These are phyloP conservation scores for Chlorencoelia australis DNA, from an alignment of 2,329 filamentous ascomycete species.

Conservation along the genomic window DNA sequence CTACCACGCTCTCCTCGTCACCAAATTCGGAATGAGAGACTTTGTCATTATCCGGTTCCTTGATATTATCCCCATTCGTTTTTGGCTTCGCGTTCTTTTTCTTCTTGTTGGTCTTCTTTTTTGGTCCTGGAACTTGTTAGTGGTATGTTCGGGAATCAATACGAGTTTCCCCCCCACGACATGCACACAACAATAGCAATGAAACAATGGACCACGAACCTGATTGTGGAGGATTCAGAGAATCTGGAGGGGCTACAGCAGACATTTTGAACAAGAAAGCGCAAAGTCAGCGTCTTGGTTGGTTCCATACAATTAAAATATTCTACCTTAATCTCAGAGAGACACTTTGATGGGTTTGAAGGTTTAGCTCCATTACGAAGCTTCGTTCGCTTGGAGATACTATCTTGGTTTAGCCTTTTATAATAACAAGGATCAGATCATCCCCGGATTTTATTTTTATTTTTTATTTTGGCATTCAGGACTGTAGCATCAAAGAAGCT, in stretches of 20 bases:
- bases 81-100: conserved; percentile 37
- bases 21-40: conserved; percentile 32
- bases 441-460: too few relatives aligned
- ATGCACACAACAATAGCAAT: background rate
- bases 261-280: too few relatives aligned
- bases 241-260: conserved; percentile 23
- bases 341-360: too few relatives aligned
- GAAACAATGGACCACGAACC: conserved; percentile 17
- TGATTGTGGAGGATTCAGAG: conserved; percentile 21
- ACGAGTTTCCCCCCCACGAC: conserved; percentile 6
- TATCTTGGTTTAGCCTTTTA: too few relatives aligned
- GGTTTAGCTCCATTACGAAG: too few relatives aligned
- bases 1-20: conserved; percentile 30
- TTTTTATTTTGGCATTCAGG: too few relatives aligned
- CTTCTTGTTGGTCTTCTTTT: conserved; percentile 48
- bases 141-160: conserved; percentile 5
- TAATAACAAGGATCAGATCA: too few relatives aligned
- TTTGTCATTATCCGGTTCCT: conserved; percentile 22
- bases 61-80: conserved; percentile 28
- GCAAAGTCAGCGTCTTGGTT: too few relatives aligned
- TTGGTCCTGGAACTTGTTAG: conserved; percentile 31
- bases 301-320: too few relatives aligned
- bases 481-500: too few relatives aligned
- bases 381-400: too few relatives aligned
- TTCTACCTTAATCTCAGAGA: too few relatives aligned